Base-by-base conservation (phyloP, 1,284 basidiomycete species). In the Apiotrichum gamsii region DNA sequence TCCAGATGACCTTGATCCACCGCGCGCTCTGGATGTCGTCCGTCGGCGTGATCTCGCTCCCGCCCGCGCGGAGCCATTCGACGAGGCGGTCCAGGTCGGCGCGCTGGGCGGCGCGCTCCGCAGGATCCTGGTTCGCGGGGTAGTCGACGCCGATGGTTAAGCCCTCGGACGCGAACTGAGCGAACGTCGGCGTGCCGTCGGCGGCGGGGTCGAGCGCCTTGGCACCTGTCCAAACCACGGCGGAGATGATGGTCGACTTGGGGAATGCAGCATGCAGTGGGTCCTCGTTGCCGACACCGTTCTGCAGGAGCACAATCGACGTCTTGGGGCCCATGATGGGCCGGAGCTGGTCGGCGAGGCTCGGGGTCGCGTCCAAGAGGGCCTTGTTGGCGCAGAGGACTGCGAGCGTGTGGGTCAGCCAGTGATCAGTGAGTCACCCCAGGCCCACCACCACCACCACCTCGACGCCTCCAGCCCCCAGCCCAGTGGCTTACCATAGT, bases 1-100 rank as follows among this genome's bases (percentile, higher is more conserved):
- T 68, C 70, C 68, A 75, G 49, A 70, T 68, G 39, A 72, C 67
- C 59, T 76, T 76, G 56, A 74, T 65, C 77, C 77, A 78, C 44
- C 76, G 62, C 47, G 73, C 71, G 13, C 63, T 62, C 55, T 76
- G 74, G 46, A 78, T 75, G 44, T 77, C 75, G 3, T 72, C 60
- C 0, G 70, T 65, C 11, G 68, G 61, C 2, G 49, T 56, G n/a
- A 68, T 70, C 8, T 66, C 65, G 15, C 72, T 70, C 3, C 67
- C 67, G 15, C 72, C 75, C 0, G 54, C 45, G 8, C 46, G 37
- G 47, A 75, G 65, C 35, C 70, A 52, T 4, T 44, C 56, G 1
- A 69, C 66, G 15, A 76, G 63, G 8, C 43, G 42, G 15, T 67
- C 57, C 11, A 75, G 54, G 37, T 62, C 61, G 5, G 28, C 47